Evolutionary conservation across 2,329 filamentous ascomycete species (phyloP).

Genomic region (Aspergillus sp.): DNA sequence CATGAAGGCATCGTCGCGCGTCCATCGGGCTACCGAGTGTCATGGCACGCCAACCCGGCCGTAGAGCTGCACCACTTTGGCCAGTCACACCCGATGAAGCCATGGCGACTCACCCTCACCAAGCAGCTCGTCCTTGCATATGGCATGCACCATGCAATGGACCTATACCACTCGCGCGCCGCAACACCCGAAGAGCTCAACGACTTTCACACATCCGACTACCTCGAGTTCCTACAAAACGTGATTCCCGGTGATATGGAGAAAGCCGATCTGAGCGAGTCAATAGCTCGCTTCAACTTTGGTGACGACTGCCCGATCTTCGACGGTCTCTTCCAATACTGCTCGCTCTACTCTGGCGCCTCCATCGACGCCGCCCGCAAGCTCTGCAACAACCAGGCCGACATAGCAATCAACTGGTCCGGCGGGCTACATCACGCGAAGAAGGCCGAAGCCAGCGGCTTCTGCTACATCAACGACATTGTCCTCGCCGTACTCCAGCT

Average conservation of each 20-base stretch:
- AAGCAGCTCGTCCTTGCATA: conserved; percentile 95
- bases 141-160: conserved; percentile 96
- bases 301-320: conserved; percentile 96
- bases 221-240: conserved; percentile 83
- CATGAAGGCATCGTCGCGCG: conserved; percentile 69
- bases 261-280: conserved; percentile 60
- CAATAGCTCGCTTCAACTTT: conserved; percentile 75
- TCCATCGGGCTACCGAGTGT: conserved; percentile 87
- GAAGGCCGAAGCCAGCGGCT: conserved; percentile 88
- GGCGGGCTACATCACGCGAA: conserved; percentile 96
- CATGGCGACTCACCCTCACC: conserved; percentile 92
- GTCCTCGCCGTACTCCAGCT: conserved; percentile 91
- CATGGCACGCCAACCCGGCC: conserved; percentile 91
- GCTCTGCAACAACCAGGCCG: conserved; percentile 80
- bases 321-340: conserved; percentile 93
- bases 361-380: conserved; percentile 91
- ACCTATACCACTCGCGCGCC: conserved; percentile 81
- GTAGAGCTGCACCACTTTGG: conserved; percentile 98
- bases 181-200: conserved; percentile 88
- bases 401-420: conserved; percentile 98
- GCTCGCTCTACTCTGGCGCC: conserved; percentile 87
- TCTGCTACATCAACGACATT: conserved; percentile 99
- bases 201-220: conserved; percentile 85
- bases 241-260: conserved; percentile 73
- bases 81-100: conserved; percentile 97